Conservation (phyloP, 129 eudicot genomes). For the Pulicaria dysenterica region DNA sequence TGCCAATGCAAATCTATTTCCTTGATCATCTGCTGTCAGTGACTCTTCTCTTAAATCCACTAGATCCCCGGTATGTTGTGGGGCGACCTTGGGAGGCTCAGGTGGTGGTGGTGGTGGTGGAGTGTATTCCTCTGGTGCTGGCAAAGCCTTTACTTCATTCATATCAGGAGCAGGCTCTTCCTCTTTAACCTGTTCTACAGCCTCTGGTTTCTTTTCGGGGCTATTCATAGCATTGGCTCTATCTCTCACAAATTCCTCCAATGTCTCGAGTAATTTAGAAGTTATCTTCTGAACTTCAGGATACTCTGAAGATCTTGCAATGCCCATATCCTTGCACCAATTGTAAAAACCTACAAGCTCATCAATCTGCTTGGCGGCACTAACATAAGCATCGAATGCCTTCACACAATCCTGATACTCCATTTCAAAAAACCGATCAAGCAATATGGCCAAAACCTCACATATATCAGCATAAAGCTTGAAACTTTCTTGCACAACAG, state of each 20-base stretch:
- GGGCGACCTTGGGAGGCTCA: conserved; percentile 48
- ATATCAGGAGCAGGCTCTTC: conserved; percentile 66
- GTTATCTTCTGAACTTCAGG: conserved; percentile 43
- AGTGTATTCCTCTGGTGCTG: conserved; percentile 47
- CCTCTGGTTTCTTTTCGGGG: conserved; percentile 66
- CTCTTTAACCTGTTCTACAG: conserved; percentile 42
- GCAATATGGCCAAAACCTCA: conserved; percentile 38
- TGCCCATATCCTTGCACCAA: conserved; percentile 42
- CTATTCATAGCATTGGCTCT: conserved; percentile 45
- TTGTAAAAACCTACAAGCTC: conserved; percentile 41
- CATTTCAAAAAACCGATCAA: conserved; percentile 58
- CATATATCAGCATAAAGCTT: conserved; percentile 47
- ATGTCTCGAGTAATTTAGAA: conserved; percentile 28
- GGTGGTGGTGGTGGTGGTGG: conserved; percentile 53
- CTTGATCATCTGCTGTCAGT: conserved; percentile 73
- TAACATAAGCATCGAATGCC: conserved; percentile 57
- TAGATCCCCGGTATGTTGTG: conserved; percentile 51
- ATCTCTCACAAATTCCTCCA: conserved; percentile 42
- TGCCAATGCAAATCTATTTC: conserved; percentile 73
- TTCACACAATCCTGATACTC: conserved; percentile 81
- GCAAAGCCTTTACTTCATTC: conserved; percentile 87
- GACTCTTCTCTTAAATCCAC: conserved; percentile 71
- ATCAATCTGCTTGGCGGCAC: conserved; percentile 44
- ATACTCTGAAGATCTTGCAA: conserved; percentile 40
- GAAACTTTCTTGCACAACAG: conserved; percentile 38